Percentiles rank a stretch among this genome's conserved stretches.
Evolutionary conservation across 352 stramenopile species (phyloP).

Genomic region (Hyaloperonospora brassicae): DNA sequence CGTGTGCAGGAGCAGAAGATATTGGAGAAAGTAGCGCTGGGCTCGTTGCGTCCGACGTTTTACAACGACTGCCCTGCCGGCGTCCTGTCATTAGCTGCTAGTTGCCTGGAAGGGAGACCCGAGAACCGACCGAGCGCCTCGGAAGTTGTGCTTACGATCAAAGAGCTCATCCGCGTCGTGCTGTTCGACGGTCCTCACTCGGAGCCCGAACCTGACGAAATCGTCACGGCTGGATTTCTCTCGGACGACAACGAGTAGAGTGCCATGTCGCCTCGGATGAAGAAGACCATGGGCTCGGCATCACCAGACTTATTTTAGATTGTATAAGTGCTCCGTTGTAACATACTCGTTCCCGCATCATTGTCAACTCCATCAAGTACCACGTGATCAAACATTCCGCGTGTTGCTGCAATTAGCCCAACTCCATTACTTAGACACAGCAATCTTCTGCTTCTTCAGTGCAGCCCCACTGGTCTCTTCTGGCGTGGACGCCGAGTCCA

Average conservation of each 20-base stretch:
- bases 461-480: conserved; percentile 18
- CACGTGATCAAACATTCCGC: no score
- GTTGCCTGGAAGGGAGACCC: conserved; percentile 36
- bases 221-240: conserved; percentile 25
- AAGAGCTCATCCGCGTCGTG: conserved; percentile 27
- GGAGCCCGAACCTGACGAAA: conserved; percentile 22
- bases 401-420: no score
- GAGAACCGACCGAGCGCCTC: conserved; percentile 34
- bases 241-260: conserved; percentile 8
- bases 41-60: conserved; percentile 38
- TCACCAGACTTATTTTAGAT: conserved; percentile 3
- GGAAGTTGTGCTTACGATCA: conserved; percentile 33
- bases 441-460: conserved; percentile 37
- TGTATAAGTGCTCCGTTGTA: background rate
- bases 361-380: background rate
- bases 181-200: conserved; percentile 9
- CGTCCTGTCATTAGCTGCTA: conserved; percentile 34
- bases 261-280: background rate
- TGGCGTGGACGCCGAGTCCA: conserved; percentile 9
- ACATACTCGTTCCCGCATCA: background rate
- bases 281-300: conserved; percentile 8
- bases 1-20: conserved; percentile 38
- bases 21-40: conserved; percentile 30
- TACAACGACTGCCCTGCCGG: conserved; percentile 39
- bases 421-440: conserved; percentile 3